These are phyloP conservation scores for Penicillium corylophilum DNA, from an alignment of 2,329 filamentous ascomycete species.

Conservation along the genomic window DNA sequence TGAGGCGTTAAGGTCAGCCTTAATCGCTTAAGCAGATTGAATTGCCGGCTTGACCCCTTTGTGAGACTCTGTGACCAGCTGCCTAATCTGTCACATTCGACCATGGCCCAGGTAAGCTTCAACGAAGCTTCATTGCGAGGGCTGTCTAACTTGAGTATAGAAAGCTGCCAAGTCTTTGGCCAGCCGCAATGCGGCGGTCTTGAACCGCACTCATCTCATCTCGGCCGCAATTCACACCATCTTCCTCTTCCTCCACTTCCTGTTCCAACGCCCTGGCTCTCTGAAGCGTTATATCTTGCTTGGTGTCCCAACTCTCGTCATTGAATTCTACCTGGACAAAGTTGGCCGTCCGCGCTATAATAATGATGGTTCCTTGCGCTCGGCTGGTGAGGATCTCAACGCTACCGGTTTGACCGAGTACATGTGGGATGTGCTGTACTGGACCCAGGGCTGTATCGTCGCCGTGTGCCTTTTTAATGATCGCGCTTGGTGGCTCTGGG, in stretches of 20 bases:
- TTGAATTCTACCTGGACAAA: slow-evolving; percentile 82
- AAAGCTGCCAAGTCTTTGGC: slow-evolving; percentile 63
- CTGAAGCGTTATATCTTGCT: slow-evolving; percentile 68
- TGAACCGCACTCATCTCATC: slow-evolving; percentile 79
- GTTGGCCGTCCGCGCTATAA: slow-evolving; percentile 77
- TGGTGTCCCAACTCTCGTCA: slow-evolving; percentile 70
- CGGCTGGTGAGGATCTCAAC: slow-evolving; percentile 81
- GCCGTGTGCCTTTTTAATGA: slow-evolving; percentile 78
- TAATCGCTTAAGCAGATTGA: neutral
- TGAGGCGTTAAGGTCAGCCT: neutral
- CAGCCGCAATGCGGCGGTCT: slow-evolving; percentile 71
- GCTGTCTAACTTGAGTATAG: slow-evolving; percentile 26
- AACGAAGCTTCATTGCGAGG: neutral
- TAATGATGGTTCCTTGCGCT: slow-evolving; percentile 65
- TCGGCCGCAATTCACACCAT: slow-evolving; percentile 68
- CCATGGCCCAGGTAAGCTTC: slow-evolving; percentile 30
- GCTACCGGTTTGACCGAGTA: slow-evolving; percentile 90
- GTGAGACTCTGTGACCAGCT: neutral
- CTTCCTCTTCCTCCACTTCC: slow-evolving; percentile 70
- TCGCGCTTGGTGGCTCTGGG: slow-evolving; percentile 68
- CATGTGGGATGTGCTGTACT: slow-evolving; percentile 96
- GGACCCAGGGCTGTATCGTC: slow-evolving; percentile 77
- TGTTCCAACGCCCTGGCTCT: slow-evolving; percentile 62
- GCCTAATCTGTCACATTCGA: neutral
- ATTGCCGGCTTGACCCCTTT: neutral